Base-by-base conservation (phyloP, 129 eudicot species). In the sunflower (Helianthus annuus) region DNA sequence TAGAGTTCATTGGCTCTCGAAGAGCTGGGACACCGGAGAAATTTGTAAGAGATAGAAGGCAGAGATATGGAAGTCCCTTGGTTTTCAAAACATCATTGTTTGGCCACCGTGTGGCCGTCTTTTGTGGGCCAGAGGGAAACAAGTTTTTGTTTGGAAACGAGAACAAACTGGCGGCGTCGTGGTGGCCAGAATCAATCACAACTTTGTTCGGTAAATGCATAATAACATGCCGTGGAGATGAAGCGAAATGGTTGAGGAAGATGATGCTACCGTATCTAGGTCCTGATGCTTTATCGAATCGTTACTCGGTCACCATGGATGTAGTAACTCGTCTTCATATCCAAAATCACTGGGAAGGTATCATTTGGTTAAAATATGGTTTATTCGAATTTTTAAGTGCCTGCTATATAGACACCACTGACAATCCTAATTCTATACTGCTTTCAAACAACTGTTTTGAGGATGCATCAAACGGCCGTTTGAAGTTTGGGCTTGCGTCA, bases 111-210 rank as follows among this genome's bases (percentile, higher is more conserved):
- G 58, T 59, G 58, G 76, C 48, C 10, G 49, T 71, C 44, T 71
- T 85, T 0, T 74, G 81, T 5, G 91, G 95, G 0, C 52, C 86
- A 1, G 79, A 63, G 4, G 91, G 84, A 22, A 83, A 88, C 53
- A 88, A 85, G 64, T 88, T 85, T 60, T 51, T 88, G 74, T 88
- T 83, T 62, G 77, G 79, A 0, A 85, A 85, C 48, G 91, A 88
- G 68, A 85, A 81, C 38, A 83, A 83, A 68, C 59, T 71, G 57
- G 95, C 83, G 12, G 76, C 76, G 1, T 68, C 79, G 16, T 88
- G 90, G 90, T 85, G 95, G 91, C 95, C 95, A 15, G 14, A 52
- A 22, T 36, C 88, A 4, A 80, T 83, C 1, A 85, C 71, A 54
- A 82, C 40, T 57, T 57, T 88, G 72, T 79, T 88, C 6, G 86